phyloP scores from a whole-genome alignment of 768 basidiomycete genomes.

The Gloeostereum incarnatum region DNA sequence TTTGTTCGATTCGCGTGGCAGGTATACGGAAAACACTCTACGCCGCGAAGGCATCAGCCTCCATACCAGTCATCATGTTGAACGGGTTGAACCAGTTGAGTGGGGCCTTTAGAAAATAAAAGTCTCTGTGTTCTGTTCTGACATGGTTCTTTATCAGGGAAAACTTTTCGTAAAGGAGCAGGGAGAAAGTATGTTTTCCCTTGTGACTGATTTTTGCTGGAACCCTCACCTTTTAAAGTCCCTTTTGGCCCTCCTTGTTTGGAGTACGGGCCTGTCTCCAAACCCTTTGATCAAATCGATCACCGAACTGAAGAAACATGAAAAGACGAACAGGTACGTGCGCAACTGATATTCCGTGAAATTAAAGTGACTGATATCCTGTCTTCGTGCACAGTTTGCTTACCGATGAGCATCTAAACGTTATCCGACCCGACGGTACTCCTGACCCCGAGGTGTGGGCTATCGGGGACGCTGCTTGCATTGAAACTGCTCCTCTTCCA shows the following conservation, averaged over 20 bases:
- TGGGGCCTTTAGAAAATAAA: neutral
- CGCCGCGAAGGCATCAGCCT: conserved; percentile 67
- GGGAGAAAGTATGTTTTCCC: conserved; percentile 47
- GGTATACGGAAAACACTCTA: conserved; percentile 65
- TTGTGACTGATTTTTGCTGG: conserved; percentile 3
- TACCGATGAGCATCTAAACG: conserved; percentile 52
- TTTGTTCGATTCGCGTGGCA: conserved; percentile 11
- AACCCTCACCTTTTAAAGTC: conserved; percentile 29
- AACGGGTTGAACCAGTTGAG: conserved; percentile 50
- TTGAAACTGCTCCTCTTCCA: conserved; percentile 51
- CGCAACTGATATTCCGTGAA: too few species aligned
- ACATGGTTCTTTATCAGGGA: conserved; percentile 26
- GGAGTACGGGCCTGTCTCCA: conserved; percentile 80
- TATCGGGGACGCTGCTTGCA: conserved; percentile 69
- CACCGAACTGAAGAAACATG: conserved; percentile 49
- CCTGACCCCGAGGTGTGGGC: conserved; percentile 65
- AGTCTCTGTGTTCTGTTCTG: neutral
- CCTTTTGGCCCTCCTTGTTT: conserved; percentile 78
- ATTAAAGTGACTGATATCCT: neutral
- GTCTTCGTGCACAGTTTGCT: conserved; percentile 17
- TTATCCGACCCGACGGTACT: conserved; percentile 43
- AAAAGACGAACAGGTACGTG: conserved; percentile 42
- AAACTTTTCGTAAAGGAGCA: conserved; percentile 63
- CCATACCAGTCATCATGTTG: conserved; percentile 66
- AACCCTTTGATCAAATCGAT: conserved; percentile 70